Evolutionary conservation across 164 flowering plant species (phyloP), one percentile per base, ranked within the genome.

Genomic region (Aristolochia californica): DNA sequence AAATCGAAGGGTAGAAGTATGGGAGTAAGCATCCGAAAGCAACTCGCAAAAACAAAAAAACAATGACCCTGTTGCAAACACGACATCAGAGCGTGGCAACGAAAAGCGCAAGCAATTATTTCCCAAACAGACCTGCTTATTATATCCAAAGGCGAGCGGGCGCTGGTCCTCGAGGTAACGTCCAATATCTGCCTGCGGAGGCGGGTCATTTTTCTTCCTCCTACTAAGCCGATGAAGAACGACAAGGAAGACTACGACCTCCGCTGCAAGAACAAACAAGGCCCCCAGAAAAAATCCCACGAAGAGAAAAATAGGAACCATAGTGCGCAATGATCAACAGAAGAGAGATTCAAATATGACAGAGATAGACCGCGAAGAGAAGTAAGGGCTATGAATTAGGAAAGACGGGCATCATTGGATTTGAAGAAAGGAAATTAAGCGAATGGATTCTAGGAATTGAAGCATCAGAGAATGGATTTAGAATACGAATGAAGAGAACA

Each of bases 161-260:
- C 44, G 57, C 24, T 61, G 57, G 13, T 28, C 43, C 13, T 61
- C 57, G 34, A 61, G 51, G 18, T 61, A 48, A 8, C 57, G 51
- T n/a, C 43, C 57, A 49, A 25, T 49, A 15, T 43, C 24, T 15
- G 50, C 5, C 18, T 50, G 56, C 7, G 21, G 26, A 23, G 48
- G 21, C 52, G 57, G 57, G 18, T 15, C 17, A 1, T 24, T 12
- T 23, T 43, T 15, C n/a, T 30, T 51, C 26, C 25, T 24, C 26
- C 63, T 56, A n/a, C 49, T 13, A 48, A 61, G 43, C 25, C 64
- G 64, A 17, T 53, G 53, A 16, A 61, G 64, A 25, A 61, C 5
- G 27, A 38, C 25, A 20, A 61, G 1, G 23, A 61, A 57, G 43
- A 14, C 57, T 18, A n/a, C 26, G 0, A 20, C 50, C 57, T 61